Evolutionary conservation across 2,329 filamentous ascomycete species (phyloP).

Genomic region (Didymella exigua): DNA sequence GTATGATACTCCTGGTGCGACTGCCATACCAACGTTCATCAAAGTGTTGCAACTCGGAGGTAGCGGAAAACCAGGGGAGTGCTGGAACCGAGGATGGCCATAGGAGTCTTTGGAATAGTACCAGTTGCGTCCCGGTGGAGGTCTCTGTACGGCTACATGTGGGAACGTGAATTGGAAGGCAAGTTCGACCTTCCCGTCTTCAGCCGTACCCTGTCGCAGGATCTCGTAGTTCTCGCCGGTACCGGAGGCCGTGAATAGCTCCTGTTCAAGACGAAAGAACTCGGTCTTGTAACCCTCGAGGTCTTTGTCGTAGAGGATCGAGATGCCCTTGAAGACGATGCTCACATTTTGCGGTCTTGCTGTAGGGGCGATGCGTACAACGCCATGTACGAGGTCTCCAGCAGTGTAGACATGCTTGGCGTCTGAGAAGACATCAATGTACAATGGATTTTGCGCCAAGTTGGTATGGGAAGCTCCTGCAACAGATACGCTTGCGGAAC

Average conservation of each 20-base stretch:
- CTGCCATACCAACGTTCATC: slow-evolving; percentile 5
- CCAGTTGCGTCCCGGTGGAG: slow-evolving; percentile 21
- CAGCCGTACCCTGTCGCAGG: slow-evolving; percentile 24
- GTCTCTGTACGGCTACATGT: slow-evolving; percentile 20
- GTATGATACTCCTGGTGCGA: slow-evolving; percentile 23
- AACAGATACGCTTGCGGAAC: slow-evolving; percentile 7
- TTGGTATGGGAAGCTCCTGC: slow-evolving; percentile 18
- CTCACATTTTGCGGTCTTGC: slow-evolving; percentile 26
- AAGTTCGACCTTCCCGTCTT: slow-evolving; percentile 33
- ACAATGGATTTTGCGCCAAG: slow-evolving; percentile 22
- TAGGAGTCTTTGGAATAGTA: slow-evolving; percentile 24
- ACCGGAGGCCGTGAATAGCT: slow-evolving; percentile 28
- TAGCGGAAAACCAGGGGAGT: slow-evolving; percentile 28
- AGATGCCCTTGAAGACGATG: slow-evolving; percentile 24
- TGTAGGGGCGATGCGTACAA: slow-evolving; percentile 27
- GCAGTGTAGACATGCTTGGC: slow-evolving; percentile 24
- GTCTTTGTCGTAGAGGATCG: slow-evolving; percentile 19
- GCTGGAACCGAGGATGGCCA: slow-evolving; percentile 33
- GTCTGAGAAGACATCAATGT: slow-evolving; percentile 21
- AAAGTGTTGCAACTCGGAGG: slow-evolving; percentile 24
- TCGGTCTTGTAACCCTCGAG: slow-evolving; percentile 20
- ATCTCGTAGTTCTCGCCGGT: slow-evolving; percentile 31
- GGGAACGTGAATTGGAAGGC: slow-evolving; percentile 38
- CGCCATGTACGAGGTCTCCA: slow-evolving; percentile 30
- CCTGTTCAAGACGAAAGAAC: slow-evolving; percentile 25